phyloP scores from a whole-genome alignment of 257 asterid genomes.

The Galeopsis tetrahit region DNA sequence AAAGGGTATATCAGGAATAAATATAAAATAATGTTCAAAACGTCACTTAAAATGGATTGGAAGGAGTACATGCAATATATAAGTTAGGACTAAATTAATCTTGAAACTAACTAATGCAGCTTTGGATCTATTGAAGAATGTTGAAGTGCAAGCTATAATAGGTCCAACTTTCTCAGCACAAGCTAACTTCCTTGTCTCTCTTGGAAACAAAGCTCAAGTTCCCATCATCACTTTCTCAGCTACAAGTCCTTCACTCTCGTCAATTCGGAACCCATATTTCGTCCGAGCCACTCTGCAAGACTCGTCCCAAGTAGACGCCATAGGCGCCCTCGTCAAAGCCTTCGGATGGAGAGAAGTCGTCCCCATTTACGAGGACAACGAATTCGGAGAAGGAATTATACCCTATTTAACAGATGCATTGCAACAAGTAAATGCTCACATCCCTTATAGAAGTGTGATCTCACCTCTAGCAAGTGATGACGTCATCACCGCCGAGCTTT shows the following conservation, averaged over 20 bases:
- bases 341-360: constrained; percentile 50
- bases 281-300: constrained; percentile 41
- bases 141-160: constrained; percentile 48
- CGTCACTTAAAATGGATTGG: no score
- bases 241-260: constrained; percentile 51
- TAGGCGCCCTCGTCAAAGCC: constrained; percentile 39
- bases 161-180: constrained; percentile 51
- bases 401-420: constrained; percentile 41
- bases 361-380: constrained; percentile 34
- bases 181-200: constrained; percentile 44
- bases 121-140: constrained; percentile 47
- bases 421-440: constrained; percentile 36
- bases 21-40: no score
- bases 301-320: constrained; percentile 44
- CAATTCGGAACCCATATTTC: constrained; percentile 40
- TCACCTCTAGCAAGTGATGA: constrained; percentile 43
- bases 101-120: constrained; percentile 36
- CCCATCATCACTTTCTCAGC: constrained; percentile 53
- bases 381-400: constrained; percentile 50
- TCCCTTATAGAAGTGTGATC: constrained; percentile 42
- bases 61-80: no score
- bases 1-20: no score
- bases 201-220: constrained; percentile 48
- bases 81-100: background rate
- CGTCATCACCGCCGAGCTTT: constrained; percentile 40